Evolutionary conservation across 2,329 filamentous ascomycete genomes (phyloP).

Genomic region (Colletotrichum eleusines): DNA sequence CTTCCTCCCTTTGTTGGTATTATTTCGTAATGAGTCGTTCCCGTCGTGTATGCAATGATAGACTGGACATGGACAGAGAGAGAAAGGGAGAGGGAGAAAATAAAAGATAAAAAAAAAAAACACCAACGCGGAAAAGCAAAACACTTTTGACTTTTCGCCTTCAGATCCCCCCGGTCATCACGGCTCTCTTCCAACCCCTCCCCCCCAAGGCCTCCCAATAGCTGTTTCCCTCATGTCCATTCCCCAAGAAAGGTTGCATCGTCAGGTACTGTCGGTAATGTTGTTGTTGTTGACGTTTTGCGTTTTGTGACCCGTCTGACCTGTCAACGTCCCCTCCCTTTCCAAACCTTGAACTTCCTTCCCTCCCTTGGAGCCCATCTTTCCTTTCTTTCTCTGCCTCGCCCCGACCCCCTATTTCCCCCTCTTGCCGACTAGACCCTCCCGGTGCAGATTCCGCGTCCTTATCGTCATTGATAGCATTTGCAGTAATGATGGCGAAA

Average conservation of each 20-base stretch:
- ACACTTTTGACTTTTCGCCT: not conserved
- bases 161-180: not conserved
- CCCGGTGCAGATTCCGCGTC: not conserved
- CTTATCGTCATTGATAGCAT: slow-evolving; percentile 20
- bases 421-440: slow-evolving; percentile 9
- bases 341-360: not conserved
- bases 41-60: not conserved
- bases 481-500: not conserved
- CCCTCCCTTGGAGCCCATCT: not conserved
- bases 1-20: too few species aligned
- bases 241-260: not conserved
- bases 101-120: too few species aligned
- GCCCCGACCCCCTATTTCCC: not conserved
- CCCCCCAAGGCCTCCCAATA: not conserved
- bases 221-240: not conserved
- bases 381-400: not conserved
- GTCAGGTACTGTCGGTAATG: not conserved
- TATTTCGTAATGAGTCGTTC: not conserved
- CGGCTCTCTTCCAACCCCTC: too few species aligned
- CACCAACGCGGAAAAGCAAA: too few species aligned
- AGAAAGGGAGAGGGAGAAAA: not conserved
- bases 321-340: not conserved
- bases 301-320: not conserved
- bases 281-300: not conserved
- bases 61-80: not conserved